These are phyloP conservation scores for Euphrasia confusa DNA, from an alignment of 257 asterid species.

Conservation along the genomic window DNA sequence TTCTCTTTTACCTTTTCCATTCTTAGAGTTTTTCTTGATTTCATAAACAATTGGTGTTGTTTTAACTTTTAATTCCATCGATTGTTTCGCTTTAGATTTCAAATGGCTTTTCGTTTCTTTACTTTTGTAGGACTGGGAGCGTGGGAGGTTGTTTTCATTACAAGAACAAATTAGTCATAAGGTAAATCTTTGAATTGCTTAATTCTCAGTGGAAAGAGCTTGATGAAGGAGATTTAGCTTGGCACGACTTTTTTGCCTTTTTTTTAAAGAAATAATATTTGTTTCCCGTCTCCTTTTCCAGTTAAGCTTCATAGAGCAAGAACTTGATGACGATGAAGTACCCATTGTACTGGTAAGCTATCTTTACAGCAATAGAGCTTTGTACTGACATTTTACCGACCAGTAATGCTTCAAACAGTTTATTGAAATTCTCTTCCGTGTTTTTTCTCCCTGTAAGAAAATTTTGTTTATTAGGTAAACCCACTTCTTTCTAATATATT, in stretches of 20 bases:
- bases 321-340: constrained; percentile 44
- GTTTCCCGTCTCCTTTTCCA: constrained; percentile 21
- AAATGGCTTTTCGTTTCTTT: neutral
- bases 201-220: constrained; percentile 18
- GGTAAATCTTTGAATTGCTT: constrained; percentile 37
- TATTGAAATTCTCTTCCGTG: neutral
- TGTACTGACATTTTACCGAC: constrained; percentile 4
- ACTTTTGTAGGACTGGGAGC: constrained; percentile 65
- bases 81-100: constrained; percentile 6
- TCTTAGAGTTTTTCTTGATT: neutral
- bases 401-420: constrained; percentile 7
- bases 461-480: constrained; percentile 10
- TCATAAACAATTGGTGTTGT: neutral
- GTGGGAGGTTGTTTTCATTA: constrained; percentile 72
- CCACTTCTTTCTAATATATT: constrained; percentile 19
- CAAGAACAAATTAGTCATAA: constrained; percentile 87
- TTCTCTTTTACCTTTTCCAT: neutral
- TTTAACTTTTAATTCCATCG: constrained; percentile 10
- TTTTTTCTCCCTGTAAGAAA: neutral
- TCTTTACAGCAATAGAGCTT: constrained; percentile 12
- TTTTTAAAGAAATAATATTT: neutral
- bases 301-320: constrained; percentile 70
- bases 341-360: constrained; percentile 69
- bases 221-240: constrained; percentile 9
- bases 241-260: neutral